Base-by-base conservation (phyloP, 2,329 filamentous ascomycete genomes). In the Neocucurbitaria cava region DNA sequence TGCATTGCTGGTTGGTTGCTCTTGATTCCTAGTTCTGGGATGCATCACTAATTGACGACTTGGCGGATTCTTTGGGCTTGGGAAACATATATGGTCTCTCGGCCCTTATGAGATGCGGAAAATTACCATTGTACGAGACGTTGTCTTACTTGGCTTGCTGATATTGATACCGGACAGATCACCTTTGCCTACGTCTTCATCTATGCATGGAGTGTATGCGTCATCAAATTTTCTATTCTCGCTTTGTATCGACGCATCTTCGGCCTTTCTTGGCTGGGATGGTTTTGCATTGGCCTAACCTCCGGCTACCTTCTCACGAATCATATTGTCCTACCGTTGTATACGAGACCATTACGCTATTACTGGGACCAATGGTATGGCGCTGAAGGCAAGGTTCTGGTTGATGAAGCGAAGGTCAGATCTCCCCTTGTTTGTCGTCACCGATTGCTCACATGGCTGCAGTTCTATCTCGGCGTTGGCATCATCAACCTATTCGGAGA, bases 191-290 rank as follows among this genome's bases (percentile, higher is more conserved):
- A 66, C 33, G 63, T 68, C 3, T 68, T 62, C 51, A 65, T 69
- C 36, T 67, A 69, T 38, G 58, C 64, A 2, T 69, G 65, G 63
- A 66, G 65, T 35, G 57, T 69, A 0, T 66, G 59, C 35, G 52
- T 67, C 6, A 69, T 69, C 49, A 69, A 69, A 36, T 63, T 61
- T 42, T 68, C 65, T 0, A 68, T 69, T n/a, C 54, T 69, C 11
- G 62, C 64, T 5, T 42, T 69, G 11, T 69, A 69, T 31, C 59
- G 57, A 17, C 65, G 66, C n/a, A 68, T 69, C 23, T 68, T 69
- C 21, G 66, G 66, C 9, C 47, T 68, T 43, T 54, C 61, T n/a
- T 64, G 58, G 57, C 44, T 64, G n/a, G 62, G 58, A 1, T 67
- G 61, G 57, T 64, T 56, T 23, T 65, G 62, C 35, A 49, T 65